A percentile compares a stretch with the other conserved stretches of the same genome.
These are phyloP conservation scores for Candida berthetii DNA, from an alignment of 805 yeast species.

Conservation along the genomic window DNA sequence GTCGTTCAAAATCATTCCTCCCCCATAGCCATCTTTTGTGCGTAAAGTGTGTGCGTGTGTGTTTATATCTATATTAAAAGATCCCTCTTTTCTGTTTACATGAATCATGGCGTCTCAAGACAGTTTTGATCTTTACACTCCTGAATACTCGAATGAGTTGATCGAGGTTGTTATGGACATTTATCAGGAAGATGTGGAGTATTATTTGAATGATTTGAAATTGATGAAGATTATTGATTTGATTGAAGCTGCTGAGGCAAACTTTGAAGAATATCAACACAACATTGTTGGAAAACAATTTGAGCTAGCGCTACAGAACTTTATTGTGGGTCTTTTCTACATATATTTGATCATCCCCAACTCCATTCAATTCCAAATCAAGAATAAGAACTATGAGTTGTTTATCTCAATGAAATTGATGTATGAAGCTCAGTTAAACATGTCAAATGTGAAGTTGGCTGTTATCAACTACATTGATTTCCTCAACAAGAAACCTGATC, in stretches of 20 bases:
- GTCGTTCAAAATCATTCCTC: too few species aligned
- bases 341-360: slow-evolving; percentile 30
- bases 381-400: slow-evolving; percentile 31
- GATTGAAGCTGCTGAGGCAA: slow-evolving; percentile 28
- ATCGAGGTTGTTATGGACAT: slow-evolving; percentile 20
- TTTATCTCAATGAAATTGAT: slow-evolving; percentile 27
- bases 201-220: slow-evolving; percentile 22
- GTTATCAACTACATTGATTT: slow-evolving; percentile 26
- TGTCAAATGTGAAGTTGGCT: slow-evolving; percentile 32
- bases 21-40: too few species aligned
- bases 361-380: slow-evolving; percentile 33
- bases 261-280: slow-evolving; percentile 24
- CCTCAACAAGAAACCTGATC: slow-evolving; percentile 11
- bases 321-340: slow-evolving; percentile 30
- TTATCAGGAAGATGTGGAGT: slow-evolving; percentile 27
- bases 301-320: slow-evolving; percentile 25
- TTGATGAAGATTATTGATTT: slow-evolving; percentile 29
- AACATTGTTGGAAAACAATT: slow-evolving; percentile 11
- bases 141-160: slow-evolving; percentile 33
- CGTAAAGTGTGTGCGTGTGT: too few species aligned
- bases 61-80: too few species aligned
- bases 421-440: slow-evolving; percentile 29
- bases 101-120: too few species aligned
- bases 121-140: slow-evolving; percentile 19
- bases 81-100: too few species aligned